phyloP scores from a whole-genome alignment of 306 rosid species.

The Ceratonia siliqua region DNA sequence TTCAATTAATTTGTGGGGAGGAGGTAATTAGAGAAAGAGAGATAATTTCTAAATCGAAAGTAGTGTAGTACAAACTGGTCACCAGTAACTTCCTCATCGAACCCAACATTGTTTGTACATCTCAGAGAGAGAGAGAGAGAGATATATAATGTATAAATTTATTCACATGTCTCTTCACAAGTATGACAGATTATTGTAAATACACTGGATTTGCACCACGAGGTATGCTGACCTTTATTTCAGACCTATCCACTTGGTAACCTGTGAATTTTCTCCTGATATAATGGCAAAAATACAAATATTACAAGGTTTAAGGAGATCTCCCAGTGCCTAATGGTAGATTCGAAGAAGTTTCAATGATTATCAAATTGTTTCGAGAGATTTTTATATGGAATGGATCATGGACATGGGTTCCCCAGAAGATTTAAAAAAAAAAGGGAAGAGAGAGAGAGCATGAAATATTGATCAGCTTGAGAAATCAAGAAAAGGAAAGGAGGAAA shows the following conservation, averaged over 20 bases:
- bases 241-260: slow-evolving; percentile 23
- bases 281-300: slow-evolving; percentile 13
- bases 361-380: too few species aligned
- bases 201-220: slow-evolving; percentile 12
- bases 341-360: background rate
- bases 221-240: slow-evolving; percentile 50
- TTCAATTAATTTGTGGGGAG: background rate
- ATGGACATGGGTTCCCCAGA: background rate
- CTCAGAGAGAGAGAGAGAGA: too few species aligned
- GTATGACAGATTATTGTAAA: slow-evolving; percentile 15
- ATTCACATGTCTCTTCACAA: too few species aligned
- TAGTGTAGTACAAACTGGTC: slow-evolving; percentile 25
- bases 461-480: slow-evolving; percentile 57
- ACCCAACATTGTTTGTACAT: slow-evolving; percentile 38
- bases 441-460: background rate
- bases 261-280: slow-evolving; percentile 5
- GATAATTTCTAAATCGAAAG: background rate
- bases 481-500: slow-evolving; percentile 67
- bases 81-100: slow-evolving; percentile 21
- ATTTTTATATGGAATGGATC: too few species aligned
- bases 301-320: slow-evolving; percentile 15
- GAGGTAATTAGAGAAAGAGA: slow-evolving; percentile 10
- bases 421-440: background rate
- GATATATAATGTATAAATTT: too few species aligned
- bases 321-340: background rate